Conservation (phyloP, 2,329 filamentous ascomycete species). For the Penicillium sp. region DNA sequence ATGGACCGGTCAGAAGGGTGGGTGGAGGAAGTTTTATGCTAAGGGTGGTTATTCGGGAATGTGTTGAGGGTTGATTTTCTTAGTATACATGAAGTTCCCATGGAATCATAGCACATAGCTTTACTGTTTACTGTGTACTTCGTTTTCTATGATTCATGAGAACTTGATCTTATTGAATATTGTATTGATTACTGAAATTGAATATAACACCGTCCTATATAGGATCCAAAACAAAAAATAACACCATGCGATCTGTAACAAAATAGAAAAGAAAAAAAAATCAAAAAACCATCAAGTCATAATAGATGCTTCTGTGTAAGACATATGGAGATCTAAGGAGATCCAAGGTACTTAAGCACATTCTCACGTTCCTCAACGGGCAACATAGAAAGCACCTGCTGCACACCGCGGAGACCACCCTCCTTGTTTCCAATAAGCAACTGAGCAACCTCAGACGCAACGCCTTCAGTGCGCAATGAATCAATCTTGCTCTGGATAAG, state of each 20-base stretch:
- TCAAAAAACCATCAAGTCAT: constrained; percentile 23
- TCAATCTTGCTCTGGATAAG: constrained; percentile 80
- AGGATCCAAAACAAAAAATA: constrained; percentile 4
- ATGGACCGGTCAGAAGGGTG: constrained; percentile 4
- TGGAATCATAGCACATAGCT: background rate
- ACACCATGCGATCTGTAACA: constrained; percentile 15
- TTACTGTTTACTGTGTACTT: background rate
- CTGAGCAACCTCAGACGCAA: constrained; percentile 67
- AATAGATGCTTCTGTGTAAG: background rate
- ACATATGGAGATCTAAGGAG: constrained; percentile 13
- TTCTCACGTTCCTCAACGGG: constrained; percentile 85
- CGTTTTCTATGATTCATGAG: background rate
- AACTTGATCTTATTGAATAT: background rate
- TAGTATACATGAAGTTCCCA: background rate
- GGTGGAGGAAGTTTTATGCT: background rate
- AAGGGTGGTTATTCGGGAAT: background rate
- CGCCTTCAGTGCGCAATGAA: constrained; percentile 71
- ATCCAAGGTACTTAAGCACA: constrained; percentile 59
- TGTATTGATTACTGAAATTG: background rate
- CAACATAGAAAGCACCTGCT: constrained; percentile 80
- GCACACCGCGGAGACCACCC: constrained; percentile 77
- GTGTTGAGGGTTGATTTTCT: background rate
- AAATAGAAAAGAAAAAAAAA: constrained; percentile 2
- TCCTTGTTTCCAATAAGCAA: constrained; percentile 65
- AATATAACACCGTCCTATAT: background rate